Evolutionary conservation across 495 filamentous ascomycete species (phyloP).

Genomic region (Aspergillus saccharolyticus): DNA sequence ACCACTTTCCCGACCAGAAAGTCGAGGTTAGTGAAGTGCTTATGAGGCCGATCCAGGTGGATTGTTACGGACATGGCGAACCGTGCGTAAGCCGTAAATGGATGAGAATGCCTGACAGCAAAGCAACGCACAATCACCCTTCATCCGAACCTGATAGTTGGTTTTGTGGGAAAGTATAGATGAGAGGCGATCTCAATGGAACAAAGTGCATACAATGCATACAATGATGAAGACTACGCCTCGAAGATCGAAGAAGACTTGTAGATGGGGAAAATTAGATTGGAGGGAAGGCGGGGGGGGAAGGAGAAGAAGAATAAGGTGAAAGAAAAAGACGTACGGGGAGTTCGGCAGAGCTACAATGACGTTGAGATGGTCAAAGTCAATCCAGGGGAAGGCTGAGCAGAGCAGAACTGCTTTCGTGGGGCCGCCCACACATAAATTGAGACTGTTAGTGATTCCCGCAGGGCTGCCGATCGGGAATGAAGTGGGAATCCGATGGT

Average conservation of each 20-base stretch:
- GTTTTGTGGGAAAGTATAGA: background rate
- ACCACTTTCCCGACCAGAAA: constrained; percentile 65
- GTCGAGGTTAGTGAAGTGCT: constrained; percentile 88
- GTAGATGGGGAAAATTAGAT: background rate
- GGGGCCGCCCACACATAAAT: background rate
- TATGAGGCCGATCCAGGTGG: constrained; percentile 65
- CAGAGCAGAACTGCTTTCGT: background rate
- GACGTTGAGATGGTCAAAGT: too few relatives aligned
- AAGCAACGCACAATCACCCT: background rate
- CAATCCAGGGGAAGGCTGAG: constrained; percentile 7
- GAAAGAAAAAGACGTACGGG: constrained; percentile 5
- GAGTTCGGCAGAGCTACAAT: constrained; percentile 13
- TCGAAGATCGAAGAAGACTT: background rate
- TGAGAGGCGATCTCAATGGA: background rate
- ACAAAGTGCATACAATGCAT: background rate
- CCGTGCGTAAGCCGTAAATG: background rate
- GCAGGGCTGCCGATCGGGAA: too few relatives aligned
- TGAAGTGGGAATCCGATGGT: too few relatives aligned
- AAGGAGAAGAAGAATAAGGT: too few relatives aligned
- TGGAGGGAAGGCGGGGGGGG: constrained; percentile 5
- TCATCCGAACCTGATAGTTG: background rate
- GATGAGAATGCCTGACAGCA: background rate
- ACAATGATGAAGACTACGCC: too few relatives aligned
- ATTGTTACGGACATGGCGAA: constrained; percentile 71
- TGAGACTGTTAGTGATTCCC: background rate